Base-by-base conservation (phyloP, 148 eudicot genomes). In the Rhododendron simsii region DNA sequence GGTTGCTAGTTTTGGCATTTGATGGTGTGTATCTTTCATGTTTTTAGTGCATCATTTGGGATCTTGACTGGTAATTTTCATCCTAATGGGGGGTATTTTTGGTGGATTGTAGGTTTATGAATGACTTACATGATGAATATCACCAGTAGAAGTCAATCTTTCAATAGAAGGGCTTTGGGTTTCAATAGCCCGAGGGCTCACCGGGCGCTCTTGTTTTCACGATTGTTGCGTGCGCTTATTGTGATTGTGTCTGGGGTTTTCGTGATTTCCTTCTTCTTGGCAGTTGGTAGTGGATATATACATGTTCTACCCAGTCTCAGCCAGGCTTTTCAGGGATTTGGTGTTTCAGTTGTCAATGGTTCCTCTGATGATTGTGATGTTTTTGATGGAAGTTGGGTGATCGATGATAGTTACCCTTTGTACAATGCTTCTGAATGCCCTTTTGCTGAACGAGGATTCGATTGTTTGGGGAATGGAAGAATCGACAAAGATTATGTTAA, bases 381-480 rank as follows among this genome's bases (percentile, higher is more conserved):
- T 45, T 96, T 91, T 95, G 93, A 94, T 88, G 99, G 99, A 30
- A 93, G 86, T 84, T 96, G 99, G 99, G 91, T 96, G 65, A 76
- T 69, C 33, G 98, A 96, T 89, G 95, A 92, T 76, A 83, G 84
- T 74, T 93, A 93, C 84, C 98, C 98, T 85, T 80, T 95, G 80
- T 96, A 96, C 84, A 92, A 95, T 91, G 93, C 98, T 45, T 94
- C 99, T 28, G 88, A 93, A 37, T 96, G 99, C 81, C 98, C 98
- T 45, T 96, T 96, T 90, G 92, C 87, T 0, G 99, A 96, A 87
- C 82, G 76, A 35, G 97, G 98, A 73, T 96, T 96, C 81, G 85
- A 94, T 90, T 96, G 99, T 81, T 87, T 96, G 87, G 94, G 90
- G 37, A 96, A 96, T 90, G 98, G 99, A 41, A 90, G 98, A 83